Percentiles rank a stretch among this genome's conserved stretches.
phyloP scores from a whole-genome alignment of 164 flowering plant genomes.

The Vitis labrusca region DNA sequence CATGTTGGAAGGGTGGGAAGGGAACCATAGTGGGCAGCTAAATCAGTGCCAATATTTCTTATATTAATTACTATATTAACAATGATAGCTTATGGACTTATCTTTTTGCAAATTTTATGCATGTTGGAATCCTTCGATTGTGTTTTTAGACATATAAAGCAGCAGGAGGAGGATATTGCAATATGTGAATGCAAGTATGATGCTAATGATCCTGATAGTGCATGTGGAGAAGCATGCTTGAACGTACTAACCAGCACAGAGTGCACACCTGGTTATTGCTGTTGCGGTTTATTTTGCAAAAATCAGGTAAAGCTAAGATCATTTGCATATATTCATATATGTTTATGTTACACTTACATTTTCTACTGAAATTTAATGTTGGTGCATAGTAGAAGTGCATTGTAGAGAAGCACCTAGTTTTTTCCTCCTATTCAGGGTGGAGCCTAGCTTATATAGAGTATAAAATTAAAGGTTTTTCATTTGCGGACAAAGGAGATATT shows the following conservation, averaged over 20 bases:
- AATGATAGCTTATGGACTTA: neutral
- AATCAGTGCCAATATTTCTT: no score
- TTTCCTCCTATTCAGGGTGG: neutral
- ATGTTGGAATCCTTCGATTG: neutral
- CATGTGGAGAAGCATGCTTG: conserved; percentile 87
- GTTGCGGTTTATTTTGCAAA: conserved; percentile 66
- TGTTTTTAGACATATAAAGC: conserved; percentile 65
- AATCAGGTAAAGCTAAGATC: conserved; percentile 62
- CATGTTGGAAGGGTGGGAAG: no score
- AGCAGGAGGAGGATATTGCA: conserved; percentile 86
- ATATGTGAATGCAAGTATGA: conserved; percentile 69
- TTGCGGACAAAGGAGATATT: no score
- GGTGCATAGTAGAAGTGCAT: no score
- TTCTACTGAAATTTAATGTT: no score
- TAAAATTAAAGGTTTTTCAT: no score
- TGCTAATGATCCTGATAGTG: conserved; percentile 57
- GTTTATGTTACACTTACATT: no score
- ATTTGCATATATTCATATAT: neutral
- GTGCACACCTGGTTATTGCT: conserved; percentile 87
- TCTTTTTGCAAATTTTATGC: neutral
- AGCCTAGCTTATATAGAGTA: no score
- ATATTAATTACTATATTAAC: no score
- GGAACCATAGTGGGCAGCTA: no score
- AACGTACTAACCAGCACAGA: conserved; percentile 89
- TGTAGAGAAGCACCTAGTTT: neutral